Conservation (phyloP, 1,284 basidiomycete genomes). For the Moniliophthora roreri region DNA sequence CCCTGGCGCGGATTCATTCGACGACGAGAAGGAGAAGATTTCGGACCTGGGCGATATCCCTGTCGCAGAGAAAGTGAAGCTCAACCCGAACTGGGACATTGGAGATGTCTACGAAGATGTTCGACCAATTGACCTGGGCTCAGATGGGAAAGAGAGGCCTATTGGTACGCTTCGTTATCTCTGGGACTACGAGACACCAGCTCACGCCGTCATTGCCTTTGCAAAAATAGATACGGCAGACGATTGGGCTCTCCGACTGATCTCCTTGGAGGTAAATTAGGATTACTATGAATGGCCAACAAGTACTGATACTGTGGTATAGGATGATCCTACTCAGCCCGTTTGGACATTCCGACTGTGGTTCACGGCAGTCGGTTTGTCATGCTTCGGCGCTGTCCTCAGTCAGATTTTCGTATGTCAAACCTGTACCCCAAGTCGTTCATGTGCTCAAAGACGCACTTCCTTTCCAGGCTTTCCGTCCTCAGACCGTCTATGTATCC, state of each 20-base stretch:
- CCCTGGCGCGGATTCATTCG: background rate
- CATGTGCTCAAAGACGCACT: background rate
- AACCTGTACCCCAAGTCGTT: background rate
- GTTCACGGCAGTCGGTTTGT: constrained; percentile 43
- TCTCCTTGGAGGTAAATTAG: constrained; percentile 11
- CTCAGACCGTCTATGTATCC: constrained; percentile 44
- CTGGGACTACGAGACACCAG: background rate
- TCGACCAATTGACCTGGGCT: constrained; percentile 30
- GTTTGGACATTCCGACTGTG: constrained; percentile 42
- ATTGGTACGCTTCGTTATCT: constrained; percentile 23
- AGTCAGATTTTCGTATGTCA: constrained; percentile 43
- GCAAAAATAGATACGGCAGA: constrained; percentile 7
- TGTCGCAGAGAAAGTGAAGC: background rate
- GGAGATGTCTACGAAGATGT: constrained; percentile 30
- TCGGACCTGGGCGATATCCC: background rate
- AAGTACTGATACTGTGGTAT: constrained; percentile 18
- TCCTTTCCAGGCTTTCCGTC: constrained; percentile 25
- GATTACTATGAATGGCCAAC: too few relatives aligned
- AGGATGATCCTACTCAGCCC: constrained; percentile 50
- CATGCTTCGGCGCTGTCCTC: constrained; percentile 45
- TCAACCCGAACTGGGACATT: constrained; percentile 3
- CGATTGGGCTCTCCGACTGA: constrained; percentile 14
- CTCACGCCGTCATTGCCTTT: background rate
- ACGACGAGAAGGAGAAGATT: background rate
- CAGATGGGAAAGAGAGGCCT: constrained; percentile 32